Evolutionary conservation across 257 asterid species (phyloP), one percentile per base, ranked within the genome.

Genomic region (Craterostigma plantagineum): DNA sequence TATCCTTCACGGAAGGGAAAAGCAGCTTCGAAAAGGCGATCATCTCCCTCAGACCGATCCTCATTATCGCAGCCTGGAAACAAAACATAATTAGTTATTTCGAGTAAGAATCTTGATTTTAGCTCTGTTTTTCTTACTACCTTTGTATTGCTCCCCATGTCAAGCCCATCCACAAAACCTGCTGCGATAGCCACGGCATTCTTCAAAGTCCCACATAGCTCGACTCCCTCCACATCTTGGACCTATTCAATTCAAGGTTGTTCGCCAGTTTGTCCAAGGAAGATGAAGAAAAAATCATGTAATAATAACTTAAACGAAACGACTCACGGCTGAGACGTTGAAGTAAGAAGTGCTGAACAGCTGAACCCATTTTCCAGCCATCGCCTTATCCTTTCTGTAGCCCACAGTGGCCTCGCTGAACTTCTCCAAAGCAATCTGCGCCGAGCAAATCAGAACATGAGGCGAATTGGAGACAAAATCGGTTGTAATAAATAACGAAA

Each of bases 401-500:
- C 96, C 93, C 6, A 80, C 77, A 0, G 93, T 84, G 1, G 96
- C 96, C 69, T 84, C 96, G 27, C 96, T 84, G 47, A 84, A 84
- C 49, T 80, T 74, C 77, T 77, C 96, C 41, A 65, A 64, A 0
- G 96, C 92, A 68, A 84, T 84, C 96, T 84, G 72, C 51, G 48
- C n/a, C n/a, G n/a, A n/a, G n/a, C n/a, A n/a, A 8, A 50, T 16
- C 3, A 14, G 61, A 40, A 38, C 33, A 45, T 50, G 30, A 33
- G 30, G 14, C 1, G 18, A 45, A 30, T n/a, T n/a, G 14, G 17
- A 48, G 34, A 44, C 34, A 35, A n/a, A 11, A 17, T 50, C 10
- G 4, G 45, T n/a, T 12, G 30, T 30, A 30, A 14, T 18, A 18
- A 11, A 23, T n/a, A n/a, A n/a, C n/a, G n/a, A n/a, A n/a, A n/a